Base-by-base conservation (phyloP, 2,329 filamentous ascomycete genomes). In the Ophiocordyceps australis region DNA sequence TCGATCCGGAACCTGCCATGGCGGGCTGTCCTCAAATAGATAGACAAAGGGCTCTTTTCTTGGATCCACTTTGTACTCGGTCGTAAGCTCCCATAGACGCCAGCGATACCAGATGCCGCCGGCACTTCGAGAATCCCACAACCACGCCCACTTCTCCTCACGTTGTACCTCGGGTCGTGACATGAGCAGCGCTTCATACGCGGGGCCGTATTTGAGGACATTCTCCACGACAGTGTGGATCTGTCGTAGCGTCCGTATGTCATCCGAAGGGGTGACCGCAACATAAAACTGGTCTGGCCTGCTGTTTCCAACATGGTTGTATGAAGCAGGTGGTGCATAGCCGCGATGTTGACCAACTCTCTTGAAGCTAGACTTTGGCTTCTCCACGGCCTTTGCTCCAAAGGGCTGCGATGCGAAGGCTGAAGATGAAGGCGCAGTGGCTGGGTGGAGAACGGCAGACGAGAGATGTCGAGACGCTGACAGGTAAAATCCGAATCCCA, bases 111-210 rank as follows among this genome's bases (percentile, higher is more conserved):
- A 98, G 11, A 91, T 67, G 11, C 77, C 86, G 15, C 72, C 83
- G 33, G 64, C 59, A 40, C 74, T 85, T 35, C 74, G 66, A 13
- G 83, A 66, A 46, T 95, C 77, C 74, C 81, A 98, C 5, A 98
- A 59, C 79, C 85, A 98, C 0, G 83, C 78, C 73, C 86, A 95
- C 36, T 76, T 83, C 46, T 92, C 80, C 31, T 93, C 80, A 21
- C 63, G 65, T 44, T 92, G 81, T 2, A 95, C 77, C 28, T 83
- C 72, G 0, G 78, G 69, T 12, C 80, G 64, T 25, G 74, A 76
- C 89, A 95, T 95, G 6, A 98, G 62, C 3, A 92, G 58, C 5
- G 85, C 83, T 49, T 98, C 89, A 32, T 93, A 91, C 41, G 89
- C 81, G 0, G 80, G 71, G 0, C 85, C 83, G 37, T 89, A 71